A percentile compares a stretch with the other conserved stretches of the same genome.
Conservation (phyloP, 2,329 filamentous ascomycete species). For the Fusarium equiseti region DNA sequence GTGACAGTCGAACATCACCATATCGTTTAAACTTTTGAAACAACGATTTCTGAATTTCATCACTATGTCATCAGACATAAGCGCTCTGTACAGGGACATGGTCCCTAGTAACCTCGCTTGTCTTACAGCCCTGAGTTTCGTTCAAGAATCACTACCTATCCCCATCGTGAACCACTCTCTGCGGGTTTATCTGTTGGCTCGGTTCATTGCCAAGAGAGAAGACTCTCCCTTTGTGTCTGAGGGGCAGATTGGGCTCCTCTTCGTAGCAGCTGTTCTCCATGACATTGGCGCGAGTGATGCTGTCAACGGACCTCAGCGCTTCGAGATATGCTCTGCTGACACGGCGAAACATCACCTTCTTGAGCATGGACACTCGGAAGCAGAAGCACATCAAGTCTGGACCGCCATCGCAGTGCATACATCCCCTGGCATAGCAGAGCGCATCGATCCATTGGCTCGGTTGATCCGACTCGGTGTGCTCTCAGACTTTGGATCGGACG, state of each 20-base stretch:
- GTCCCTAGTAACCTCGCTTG: conserved; percentile 37
- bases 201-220: conserved; percentile 42
- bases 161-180: conserved; percentile 51
- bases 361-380: conserved; percentile 41
- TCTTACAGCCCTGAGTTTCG: conserved; percentile 32
- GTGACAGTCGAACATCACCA: neutral
- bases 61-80: conserved; percentile 3
- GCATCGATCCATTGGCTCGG: conserved; percentile 51
- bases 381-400: conserved; percentile 50
- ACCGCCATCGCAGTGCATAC: conserved; percentile 53
- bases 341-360: conserved; percentile 48
- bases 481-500: conserved; percentile 48
- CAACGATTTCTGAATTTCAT: neutral
- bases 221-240: conserved; percentile 14
- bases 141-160: conserved; percentile 31
- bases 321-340: conserved; percentile 53
- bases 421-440: conserved; percentile 53
- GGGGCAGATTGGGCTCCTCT: conserved; percentile 44
- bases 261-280: conserved; percentile 53
- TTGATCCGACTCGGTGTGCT: conserved; percentile 50
- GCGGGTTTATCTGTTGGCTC: conserved; percentile 46
- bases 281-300: conserved; percentile 51
- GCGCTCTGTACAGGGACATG: neutral
- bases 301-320: conserved; percentile 50
- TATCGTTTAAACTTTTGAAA: neutral